Base-by-base conservation (phyloP, 2,329 filamentous ascomycete species). In the Coniella lustricola region DNA sequence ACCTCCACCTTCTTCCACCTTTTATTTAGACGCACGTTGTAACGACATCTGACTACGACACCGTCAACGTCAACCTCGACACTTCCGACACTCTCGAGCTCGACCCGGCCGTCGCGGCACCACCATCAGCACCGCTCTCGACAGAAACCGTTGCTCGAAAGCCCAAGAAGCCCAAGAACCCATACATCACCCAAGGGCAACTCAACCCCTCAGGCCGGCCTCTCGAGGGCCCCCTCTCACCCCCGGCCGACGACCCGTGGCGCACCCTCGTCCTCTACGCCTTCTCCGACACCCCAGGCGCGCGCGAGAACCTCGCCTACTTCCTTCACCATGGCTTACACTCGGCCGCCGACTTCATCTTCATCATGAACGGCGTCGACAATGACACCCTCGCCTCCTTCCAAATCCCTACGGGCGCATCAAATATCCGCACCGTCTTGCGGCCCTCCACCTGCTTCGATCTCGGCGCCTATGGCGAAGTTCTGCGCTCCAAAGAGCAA, bases 301-400 rank as follows among this genome's bases (percentile, higher is more conserved):
- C 59, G 21, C 62, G 59, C 31, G 53, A 57, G 38, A 68, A 68
- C 56, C 52, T 68, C 18, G 35, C 57, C 9, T 69, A 62, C 55
- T 69, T 69, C 54, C 48, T 69, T 10, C 46, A 55, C 29, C 60
- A 68, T 43, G 67, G 64, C 29, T 55, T 69, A 2, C 64, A 69
- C 53, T 58, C 50, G 25, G 59, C 55, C 0, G 66, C 66, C 40
- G 67, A 69, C 55, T 69, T 69, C 52, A 55, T 69, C 51, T 68
- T 69, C 54, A 63, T 69, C 48, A 55, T 69, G 41, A 66, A 68
- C 42, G 67, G 67, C 33, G 54, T 60, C 36, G 61, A 60, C 25
- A 55, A 61, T 39, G 48, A 50, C 32, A 53, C 50, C 5, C 56
- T 53, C 2, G 46, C 50, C 34, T 22, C 41, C 2, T 40, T 59